A percentile compares a stretch with the other conserved stretches of the same genome.
These are phyloP conservation scores for Paraglomus brasilianum DNA, from an alignment of 192 early-diverging fungal genomes.

Conservation along the genomic window DNA sequence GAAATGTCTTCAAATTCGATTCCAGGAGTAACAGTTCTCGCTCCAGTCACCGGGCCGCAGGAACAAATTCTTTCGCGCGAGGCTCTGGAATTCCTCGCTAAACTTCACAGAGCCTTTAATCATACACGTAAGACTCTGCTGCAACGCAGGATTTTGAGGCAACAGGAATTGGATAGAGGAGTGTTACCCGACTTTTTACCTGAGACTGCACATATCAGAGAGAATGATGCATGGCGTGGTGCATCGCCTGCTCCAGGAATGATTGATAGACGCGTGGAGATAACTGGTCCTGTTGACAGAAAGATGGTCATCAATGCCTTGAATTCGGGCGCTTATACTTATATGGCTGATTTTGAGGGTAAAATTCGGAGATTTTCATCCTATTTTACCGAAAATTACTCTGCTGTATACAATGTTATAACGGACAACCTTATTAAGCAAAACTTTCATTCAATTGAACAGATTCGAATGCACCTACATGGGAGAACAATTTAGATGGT, in stretches of 20 bases:
- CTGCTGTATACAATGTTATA: background rate
- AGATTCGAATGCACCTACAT: slow-evolving; percentile 98
- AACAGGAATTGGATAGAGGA: slow-evolving; percentile 79
- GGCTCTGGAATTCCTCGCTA: slow-evolving; percentile 84
- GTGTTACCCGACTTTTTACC: slow-evolving; percentile 87
- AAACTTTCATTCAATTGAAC: background rate
- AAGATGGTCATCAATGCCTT: slow-evolving; percentile 99
- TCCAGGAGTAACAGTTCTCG: slow-evolving; percentile 73
- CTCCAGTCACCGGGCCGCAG: slow-evolving; percentile 59
- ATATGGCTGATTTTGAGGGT: slow-evolving; percentile 97
- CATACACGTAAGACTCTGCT: slow-evolving; percentile 83
- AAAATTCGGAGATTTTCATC: slow-evolving; percentile 13
- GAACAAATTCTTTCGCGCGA: slow-evolving; percentile 81
- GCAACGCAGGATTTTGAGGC: slow-evolving; percentile 73
- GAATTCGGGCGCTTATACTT: slow-evolving; percentile 90
- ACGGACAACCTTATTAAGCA: background rate
- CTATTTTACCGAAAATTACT: background rate
- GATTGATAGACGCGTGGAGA: slow-evolving; percentile 91
- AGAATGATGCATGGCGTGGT: slow-evolving; percentile 85
- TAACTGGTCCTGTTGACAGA: slow-evolving; percentile 96
- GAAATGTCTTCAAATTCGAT: slow-evolving; percentile 41
- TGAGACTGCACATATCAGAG: slow-evolving; percentile 88
- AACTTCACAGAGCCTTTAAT: slow-evolving; percentile 91
- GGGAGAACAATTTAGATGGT: slow-evolving; percentile 88
- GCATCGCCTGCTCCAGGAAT: slow-evolving; percentile 89